phyloP scores from a whole-genome alignment of 768 basidiomycete species.

The Amanita pallidorosea region DNA sequence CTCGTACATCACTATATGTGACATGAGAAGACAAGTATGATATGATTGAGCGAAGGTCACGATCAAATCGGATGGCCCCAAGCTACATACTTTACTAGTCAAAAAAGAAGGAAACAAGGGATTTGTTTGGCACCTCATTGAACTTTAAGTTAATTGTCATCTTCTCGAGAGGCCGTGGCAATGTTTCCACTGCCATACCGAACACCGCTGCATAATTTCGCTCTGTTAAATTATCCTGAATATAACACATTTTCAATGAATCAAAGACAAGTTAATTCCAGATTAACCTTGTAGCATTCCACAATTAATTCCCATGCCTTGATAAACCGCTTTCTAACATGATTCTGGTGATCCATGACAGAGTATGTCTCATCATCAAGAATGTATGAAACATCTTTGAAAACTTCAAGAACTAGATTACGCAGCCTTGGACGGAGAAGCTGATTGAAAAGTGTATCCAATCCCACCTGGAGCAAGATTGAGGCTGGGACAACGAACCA shows the following conservation, averaged over 20 bases:
- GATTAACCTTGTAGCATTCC: slow-evolving; percentile 70
- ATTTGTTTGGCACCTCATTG: slow-evolving; percentile 52
- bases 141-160: slow-evolving; percentile 70
- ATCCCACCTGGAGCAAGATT: slow-evolving; percentile 43
- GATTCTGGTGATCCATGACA: slow-evolving; percentile 74
- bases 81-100: slow-evolving; percentile 38
- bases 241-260: not conserved
- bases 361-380: slow-evolving; percentile 85
- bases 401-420: slow-evolving; percentile 75
- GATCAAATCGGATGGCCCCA: slow-evolving; percentile 92
- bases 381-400: slow-evolving; percentile 82
- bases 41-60: slow-evolving; percentile 77
- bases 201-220: slow-evolving; percentile 83
- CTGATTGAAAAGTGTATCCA: slow-evolving; percentile 95
- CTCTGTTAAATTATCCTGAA: slow-evolving; percentile 79
- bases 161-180: slow-evolving; percentile 96
- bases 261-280: not conserved
- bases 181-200: slow-evolving; percentile 71
- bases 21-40: slow-evolving; percentile 83
- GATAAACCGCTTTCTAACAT: slow-evolving; percentile 83
- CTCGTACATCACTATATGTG: slow-evolving; percentile 79
- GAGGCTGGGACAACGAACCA: not conserved
- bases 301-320: slow-evolving; percentile 80
- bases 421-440: slow-evolving; percentile 81
- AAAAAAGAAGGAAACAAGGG: not conserved